Percentiles rank a stretch among this genome's conserved stretches.
phyloP scores from a whole-genome alignment of 352 stramenopile genomes.

The Globisporangium spinosum region DNA sequence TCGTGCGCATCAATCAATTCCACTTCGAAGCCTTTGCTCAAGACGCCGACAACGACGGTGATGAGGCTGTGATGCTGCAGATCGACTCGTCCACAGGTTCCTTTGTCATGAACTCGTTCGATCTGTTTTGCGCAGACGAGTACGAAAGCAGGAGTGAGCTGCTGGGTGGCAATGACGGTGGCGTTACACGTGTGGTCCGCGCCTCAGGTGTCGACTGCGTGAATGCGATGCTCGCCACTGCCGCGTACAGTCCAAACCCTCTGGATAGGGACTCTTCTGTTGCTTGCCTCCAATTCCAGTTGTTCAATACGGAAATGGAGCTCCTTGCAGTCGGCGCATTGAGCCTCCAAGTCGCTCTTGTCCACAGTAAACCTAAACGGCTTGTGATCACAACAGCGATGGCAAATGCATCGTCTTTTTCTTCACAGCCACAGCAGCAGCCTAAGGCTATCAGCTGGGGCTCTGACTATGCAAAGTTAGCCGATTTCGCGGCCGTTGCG shows the following conservation, averaged over 20 bases:
- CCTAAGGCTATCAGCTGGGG: not conserved
- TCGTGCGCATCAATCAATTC: not conserved
- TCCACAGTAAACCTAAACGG: slow-evolving; percentile 2
- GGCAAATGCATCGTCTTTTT: not conserved
- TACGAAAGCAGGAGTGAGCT: slow-evolving; percentile 11
- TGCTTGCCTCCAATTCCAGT: slow-evolving; percentile 6
- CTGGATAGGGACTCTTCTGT: not conserved
- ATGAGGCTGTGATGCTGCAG: slow-evolving; percentile 17
- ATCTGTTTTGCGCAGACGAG: slow-evolving; percentile 5
- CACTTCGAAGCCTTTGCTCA: not conserved
- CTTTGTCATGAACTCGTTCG: slow-evolving; percentile 2
- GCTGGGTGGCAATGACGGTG: not conserved
- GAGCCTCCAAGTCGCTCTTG: not conserved
- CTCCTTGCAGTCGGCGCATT: not conserved
- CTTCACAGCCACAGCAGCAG: not conserved
- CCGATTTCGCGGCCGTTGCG: not conserved
- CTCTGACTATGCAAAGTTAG: not conserved
- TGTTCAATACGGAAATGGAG: slow-evolving; percentile 17
- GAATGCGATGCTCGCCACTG: slow-evolving; percentile 20
- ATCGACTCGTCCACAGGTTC: slow-evolving; percentile 20
- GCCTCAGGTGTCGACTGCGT: slow-evolving; percentile 24
- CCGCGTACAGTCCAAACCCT: not conserved
- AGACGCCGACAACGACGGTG: not conserved
- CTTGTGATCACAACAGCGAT: slow-evolving; percentile 4
- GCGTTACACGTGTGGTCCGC: slow-evolving; percentile 8